Conservation (phyloP, 257 asterid genomes). For the Cordia subcordata region DNA sequence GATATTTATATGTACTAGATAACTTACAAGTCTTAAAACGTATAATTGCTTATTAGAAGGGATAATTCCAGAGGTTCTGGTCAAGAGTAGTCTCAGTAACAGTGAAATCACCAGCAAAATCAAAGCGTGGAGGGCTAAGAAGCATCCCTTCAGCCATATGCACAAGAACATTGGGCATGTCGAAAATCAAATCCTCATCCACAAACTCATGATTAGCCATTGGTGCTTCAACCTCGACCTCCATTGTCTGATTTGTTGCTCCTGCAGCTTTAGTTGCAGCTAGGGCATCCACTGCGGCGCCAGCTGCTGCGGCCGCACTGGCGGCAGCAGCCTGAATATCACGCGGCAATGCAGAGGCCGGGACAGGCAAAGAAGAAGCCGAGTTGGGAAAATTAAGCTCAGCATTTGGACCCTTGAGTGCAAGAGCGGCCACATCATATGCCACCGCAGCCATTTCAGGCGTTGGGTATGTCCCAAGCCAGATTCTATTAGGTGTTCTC, state of each 20-base stretch:
- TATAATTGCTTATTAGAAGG: constrained; percentile 14
- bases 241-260: neutral
- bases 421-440: constrained; percentile 55
- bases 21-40: too few relatives aligned
- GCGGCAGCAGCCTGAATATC: constrained; percentile 37
- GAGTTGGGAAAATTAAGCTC: neutral
- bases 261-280: neutral
- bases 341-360: constrained; percentile 31
- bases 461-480: constrained; percentile 55
- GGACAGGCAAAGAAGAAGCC: constrained; percentile 21
- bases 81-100: constrained; percentile 13
- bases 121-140: constrained; percentile 48
- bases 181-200: constrained; percentile 51
- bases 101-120: constrained; percentile 23
- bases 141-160: constrained; percentile 70
- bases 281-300: constrained; percentile 13
- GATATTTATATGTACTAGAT: too few relatives aligned
- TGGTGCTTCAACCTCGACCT: constrained; percentile 8
- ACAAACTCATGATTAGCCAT: constrained; percentile 13
- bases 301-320: constrained; percentile 37
- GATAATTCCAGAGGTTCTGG: constrained; percentile 49
- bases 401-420: constrained; percentile 40
- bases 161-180: constrained; percentile 46
- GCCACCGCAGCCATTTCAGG: constrained; percentile 73
- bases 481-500: constrained; percentile 45